Evolutionary conservation across 371 early-diverging fungal genomes (phyloP).

Genomic region (Mycotypha africana): DNA sequence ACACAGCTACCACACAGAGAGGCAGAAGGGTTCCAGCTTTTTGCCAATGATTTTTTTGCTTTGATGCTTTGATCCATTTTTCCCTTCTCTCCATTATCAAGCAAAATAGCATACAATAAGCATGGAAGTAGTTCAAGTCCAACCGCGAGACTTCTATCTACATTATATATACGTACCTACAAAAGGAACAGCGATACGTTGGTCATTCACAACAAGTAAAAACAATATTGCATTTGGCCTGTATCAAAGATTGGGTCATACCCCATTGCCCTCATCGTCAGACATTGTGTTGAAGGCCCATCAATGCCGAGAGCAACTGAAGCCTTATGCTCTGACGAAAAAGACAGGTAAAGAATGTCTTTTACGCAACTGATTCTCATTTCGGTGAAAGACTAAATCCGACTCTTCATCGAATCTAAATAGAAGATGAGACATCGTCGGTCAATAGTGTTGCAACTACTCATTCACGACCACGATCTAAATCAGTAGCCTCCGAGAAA

Average conservation of each 20-base stretch:
- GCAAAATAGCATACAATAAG: too few relatives aligned
- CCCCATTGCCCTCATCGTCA: slow-evolving; percentile 15
- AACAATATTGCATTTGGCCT: slow-evolving; percentile 87
- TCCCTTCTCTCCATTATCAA: neutral
- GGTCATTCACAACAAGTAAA: slow-evolving; percentile 84
- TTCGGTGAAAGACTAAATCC: too few relatives aligned
- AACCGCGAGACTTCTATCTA: slow-evolving; percentile 69
- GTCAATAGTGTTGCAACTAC: neutral
- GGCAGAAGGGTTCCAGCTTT: too few relatives aligned
- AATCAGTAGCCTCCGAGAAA: slow-evolving; percentile 9
- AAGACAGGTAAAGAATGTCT: neutral
- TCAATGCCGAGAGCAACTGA: neutral
- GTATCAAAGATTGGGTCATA: slow-evolving; percentile 23
- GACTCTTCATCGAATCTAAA: too few relatives aligned
- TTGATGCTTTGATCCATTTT: too few relatives aligned
- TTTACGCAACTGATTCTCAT: neutral
- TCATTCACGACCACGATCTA: slow-evolving; percentile 5
- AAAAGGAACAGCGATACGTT: slow-evolving; percentile 64
- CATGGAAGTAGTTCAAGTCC: slow-evolving; percentile 72
- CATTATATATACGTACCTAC: slow-evolving; percentile 70
- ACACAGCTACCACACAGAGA: too few relatives aligned
- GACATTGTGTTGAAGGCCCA: slow-evolving; percentile 3
- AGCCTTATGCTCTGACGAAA: neutral
- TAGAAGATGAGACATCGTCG: neutral
- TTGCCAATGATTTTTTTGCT: too few relatives aligned